These are phyloP conservation scores for Trifolium fragiferum DNA, from an alignment of 306 rosid species.

Conservation along the genomic window DNA sequence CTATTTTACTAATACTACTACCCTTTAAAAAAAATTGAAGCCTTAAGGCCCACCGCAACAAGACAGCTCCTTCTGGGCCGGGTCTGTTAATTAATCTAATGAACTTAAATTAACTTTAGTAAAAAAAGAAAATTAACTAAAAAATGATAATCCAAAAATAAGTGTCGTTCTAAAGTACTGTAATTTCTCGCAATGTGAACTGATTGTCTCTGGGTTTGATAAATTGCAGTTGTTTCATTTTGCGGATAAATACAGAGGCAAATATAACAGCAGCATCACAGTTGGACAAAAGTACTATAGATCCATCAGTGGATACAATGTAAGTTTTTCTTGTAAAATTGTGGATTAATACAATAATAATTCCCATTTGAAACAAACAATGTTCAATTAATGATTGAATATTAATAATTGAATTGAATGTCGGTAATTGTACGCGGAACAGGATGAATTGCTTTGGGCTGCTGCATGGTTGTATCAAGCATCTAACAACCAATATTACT, in stretches of 20 bases:
- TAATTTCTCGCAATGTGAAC: background rate
- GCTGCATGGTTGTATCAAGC: slow-evolving; percentile 99
- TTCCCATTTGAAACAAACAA: background rate
- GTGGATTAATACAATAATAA: background rate
- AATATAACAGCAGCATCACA: slow-evolving; percentile 83
- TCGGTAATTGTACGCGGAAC: slow-evolving; percentile 28
- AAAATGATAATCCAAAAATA: too few species aligned
- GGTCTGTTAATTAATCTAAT: background rate
- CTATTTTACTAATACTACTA: too few species aligned
- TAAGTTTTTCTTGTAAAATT: slow-evolving; percentile 41
- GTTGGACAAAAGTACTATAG: slow-evolving; percentile 87
- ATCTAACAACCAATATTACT: slow-evolving; percentile 69
- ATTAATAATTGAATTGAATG: slow-evolving; percentile 34
- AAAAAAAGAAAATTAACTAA: too few species aligned
- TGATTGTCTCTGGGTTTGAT: background rate
- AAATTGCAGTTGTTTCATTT: slow-evolving; percentile 78
- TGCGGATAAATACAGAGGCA: slow-evolving; percentile 94
- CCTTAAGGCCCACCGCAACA: too few species aligned
- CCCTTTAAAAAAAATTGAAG: too few species aligned
- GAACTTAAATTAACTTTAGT: slow-evolving; percentile 12
- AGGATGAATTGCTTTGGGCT: slow-evolving; percentile 98
- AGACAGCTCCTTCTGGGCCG: too few species aligned
- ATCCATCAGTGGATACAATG: slow-evolving; percentile 91
- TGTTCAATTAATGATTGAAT: background rate
- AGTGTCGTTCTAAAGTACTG: too few species aligned